Percentiles rank a stretch among this genome's conserved stretches.
These are phyloP conservation scores for Albifimbria verrucaria DNA, from an alignment of 2,329 filamentous ascomycete genomes.

Conservation along the genomic window DNA sequence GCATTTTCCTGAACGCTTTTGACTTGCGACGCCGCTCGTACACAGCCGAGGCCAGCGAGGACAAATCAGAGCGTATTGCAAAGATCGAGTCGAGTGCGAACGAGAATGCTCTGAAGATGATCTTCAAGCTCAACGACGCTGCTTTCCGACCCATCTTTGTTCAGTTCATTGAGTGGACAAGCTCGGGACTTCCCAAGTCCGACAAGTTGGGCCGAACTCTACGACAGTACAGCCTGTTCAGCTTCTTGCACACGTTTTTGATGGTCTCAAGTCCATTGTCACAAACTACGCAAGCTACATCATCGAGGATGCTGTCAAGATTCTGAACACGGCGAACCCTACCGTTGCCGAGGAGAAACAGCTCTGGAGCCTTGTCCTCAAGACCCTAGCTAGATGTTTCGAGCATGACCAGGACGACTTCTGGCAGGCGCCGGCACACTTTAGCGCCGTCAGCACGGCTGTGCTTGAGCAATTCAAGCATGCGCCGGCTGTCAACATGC, in stretches of 20 bases:
- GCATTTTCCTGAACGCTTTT: conserved; percentile 56
- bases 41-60: conserved; percentile 41
- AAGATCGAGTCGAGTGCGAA: conserved; percentile 64
- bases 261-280: conserved; percentile 86
- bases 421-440: conserved; percentile 91
- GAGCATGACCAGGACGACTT: conserved; percentile 91
- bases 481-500: conserved; percentile 40
- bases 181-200: conserved; percentile 56
- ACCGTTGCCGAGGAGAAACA: conserved; percentile 43
- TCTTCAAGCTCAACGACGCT: conserved; percentile 94
- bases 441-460: conserved; percentile 65
- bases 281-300: conserved; percentile 88
- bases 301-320: conserved; percentile 67
- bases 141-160: conserved; percentile 90
- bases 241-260: conserved; percentile 75
- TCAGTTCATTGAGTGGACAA: conserved; percentile 79
- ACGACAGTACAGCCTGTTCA: conserved; percentile 74
- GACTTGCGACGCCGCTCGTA: conserved; percentile 62
- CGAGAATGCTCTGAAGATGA: conserved; percentile 78
- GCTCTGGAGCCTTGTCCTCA: conserved; percentile 68
- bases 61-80: conserved; percentile 44
- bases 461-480: conserved; percentile 65
- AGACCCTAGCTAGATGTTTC: conserved; percentile 72
- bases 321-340: conserved; percentile 54
- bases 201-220: conserved; percentile 55